Evolutionary conservation across 345 rosid species (phyloP), one percentile per base, ranked within the genome.

Genomic region (Aurinia saxatilis): DNA sequence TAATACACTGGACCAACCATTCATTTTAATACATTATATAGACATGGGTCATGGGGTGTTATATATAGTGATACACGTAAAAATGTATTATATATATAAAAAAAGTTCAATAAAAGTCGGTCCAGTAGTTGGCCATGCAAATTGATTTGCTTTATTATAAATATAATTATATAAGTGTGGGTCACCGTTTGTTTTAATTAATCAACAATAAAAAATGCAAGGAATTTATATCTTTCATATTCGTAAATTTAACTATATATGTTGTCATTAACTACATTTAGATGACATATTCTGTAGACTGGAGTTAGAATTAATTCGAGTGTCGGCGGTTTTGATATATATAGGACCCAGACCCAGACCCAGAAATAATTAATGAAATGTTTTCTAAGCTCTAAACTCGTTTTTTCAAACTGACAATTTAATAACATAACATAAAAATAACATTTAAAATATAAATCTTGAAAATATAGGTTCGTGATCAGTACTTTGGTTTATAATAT

Each of bases 1-100:
- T 46, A 70, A 70, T 64, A 64, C 70, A 71, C 39, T 50, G 70
- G 65, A 71, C 70, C 75, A 64, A 71, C 70, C 70, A 64, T 49
- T 64, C 33, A 57, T 42, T 57, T 49, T 34, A 40, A 54, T 64
- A 49, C 23, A 71, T 27, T 27, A 40, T 64, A 50, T 57, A 64
- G 57, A 71, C 56, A 44, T 69, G 49, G 67, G 49, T 60, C 60
- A 68, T 68, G 49, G n/a, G 35, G 56, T 62, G 29, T 52, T 35
- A 29, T 42, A 15, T 25, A 40, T 36, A 13, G 58, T 17, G 30
- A 49, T 36, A 60, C 61, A 45, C 61, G 61, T 41, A 45, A 54
- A 16, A 3, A 44, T 35, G 29, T 60, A 62, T 10, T 54, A 18
- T 53, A 61, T 29, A 50, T 6, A 50, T 23, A 42, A 2, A 27